phyloP scores from a whole-genome alignment of 2,329 filamentous ascomycete species.

The Aureobasidium musti region DNA sequence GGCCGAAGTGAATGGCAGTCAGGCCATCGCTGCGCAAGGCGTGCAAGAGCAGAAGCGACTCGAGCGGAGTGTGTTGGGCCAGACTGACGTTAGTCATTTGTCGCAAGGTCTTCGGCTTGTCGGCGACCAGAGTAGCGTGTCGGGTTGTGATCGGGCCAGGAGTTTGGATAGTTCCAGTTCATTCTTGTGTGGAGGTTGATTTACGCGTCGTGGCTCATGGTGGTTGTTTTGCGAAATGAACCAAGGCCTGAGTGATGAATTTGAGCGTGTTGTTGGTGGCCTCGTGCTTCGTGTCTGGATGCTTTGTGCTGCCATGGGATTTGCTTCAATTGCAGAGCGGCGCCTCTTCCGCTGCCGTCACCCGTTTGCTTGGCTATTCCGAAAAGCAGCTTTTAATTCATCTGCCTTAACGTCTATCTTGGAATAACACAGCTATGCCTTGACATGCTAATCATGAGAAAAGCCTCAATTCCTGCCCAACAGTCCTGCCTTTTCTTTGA shows the following conservation, averaged over 20 bases:
- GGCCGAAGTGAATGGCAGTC: constrained; percentile 64
- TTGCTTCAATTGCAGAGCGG: neutral
- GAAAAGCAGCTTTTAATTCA: neutral
- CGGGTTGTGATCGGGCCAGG: constrained; percentile 6
- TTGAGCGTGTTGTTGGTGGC: neutral
- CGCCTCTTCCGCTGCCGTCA: constrained; percentile 15
- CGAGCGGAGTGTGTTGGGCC: constrained; percentile 71
- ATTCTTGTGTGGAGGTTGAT: neutral
- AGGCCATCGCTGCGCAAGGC: constrained; percentile 69
- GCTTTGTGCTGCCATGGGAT: neutral
- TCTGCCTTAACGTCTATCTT: constrained; percentile 12
- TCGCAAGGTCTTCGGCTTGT: constrained; percentile 7
- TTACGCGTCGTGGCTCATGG: constrained; percentile 17
- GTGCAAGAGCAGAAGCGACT: constrained; percentile 83
- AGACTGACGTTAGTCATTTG: constrained; percentile 59
- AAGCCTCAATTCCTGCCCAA: neutral
- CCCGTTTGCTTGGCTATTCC: constrained; percentile 14
- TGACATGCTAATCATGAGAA: neutral
- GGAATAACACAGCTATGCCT: neutral
- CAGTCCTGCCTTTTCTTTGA: too few species aligned
- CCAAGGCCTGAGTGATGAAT: neutral
- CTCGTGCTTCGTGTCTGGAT: neutral
- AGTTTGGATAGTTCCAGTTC: neutral
- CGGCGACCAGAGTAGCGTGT: constrained; percentile 3
- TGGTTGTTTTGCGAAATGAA: neutral